Base-by-base conservation (phyloP, 2,329 filamentous ascomycete species). In the Aspergillus hortae region DNA sequence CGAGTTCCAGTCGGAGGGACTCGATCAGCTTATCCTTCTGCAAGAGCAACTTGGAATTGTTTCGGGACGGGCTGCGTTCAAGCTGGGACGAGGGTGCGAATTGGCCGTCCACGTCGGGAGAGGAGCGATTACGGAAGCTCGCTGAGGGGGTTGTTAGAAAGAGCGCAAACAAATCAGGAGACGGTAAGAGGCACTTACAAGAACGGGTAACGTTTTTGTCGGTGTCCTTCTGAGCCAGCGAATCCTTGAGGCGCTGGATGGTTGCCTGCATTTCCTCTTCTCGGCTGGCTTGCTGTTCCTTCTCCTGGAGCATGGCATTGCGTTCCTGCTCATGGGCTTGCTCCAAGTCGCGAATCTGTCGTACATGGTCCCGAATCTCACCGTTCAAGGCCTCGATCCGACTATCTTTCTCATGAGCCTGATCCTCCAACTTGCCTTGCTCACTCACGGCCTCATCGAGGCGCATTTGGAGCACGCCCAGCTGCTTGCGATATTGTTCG, bases 1-100 rank as follows among this genome's bases (percentile, higher is more conserved):
- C 92, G 45, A 99, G 81, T 70, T 99, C 94, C 23, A 97, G 82
- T 51, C 92, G 84, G 56, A 99, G 79, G 10, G 88, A 90, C 70
- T 97, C 92, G 62, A 99, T 97, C 53, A 96, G 79, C 74, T 95
- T 94, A 74, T 99, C 94, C 71, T 97, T 99, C 70, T 97, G 92
- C 61, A 95, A 80, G 46, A 97, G 82, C 48, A 96, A 79, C 71
- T 92, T 95, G 12, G 91, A 95, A 72, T 88, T 92, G 69, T 89
- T 95, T 57, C 88, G 83, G 32, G 91, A 95, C 63, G 95, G 89
- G 78, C 90, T 95, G 58, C 90, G 87, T 63, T 92, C 86, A 49
- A 95, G 74, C 4, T 90, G 90, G 14, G 88, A 88, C 1, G 90
- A 88, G 12, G 92, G 92, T 7, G 92, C 92, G 66, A 96, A 96